Evolutionary conservation across 805 yeast species (phyloP).

Genomic region (Dipodascus albidus): DNA sequence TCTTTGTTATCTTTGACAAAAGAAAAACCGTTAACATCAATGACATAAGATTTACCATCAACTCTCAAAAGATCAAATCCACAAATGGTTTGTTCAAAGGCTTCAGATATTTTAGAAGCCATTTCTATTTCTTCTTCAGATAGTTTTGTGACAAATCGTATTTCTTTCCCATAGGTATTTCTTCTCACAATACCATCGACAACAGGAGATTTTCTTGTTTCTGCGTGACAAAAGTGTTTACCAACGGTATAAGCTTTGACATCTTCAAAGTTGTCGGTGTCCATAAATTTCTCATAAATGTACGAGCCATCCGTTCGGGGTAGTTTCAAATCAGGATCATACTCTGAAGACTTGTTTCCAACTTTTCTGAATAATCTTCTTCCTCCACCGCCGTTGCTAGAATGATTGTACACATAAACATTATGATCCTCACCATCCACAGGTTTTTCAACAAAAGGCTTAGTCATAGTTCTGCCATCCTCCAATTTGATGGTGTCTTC

Average conservation of each 20-base stretch:
- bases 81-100: slow-evolving; percentile 88
- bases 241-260: slow-evolving; percentile 98
- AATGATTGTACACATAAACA: slow-evolving; percentile 82
- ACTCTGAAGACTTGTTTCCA: slow-evolving; percentile 94
- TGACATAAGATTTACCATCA: slow-evolving; percentile 77
- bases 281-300: slow-evolving; percentile 91
- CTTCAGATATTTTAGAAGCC: slow-evolving; percentile 65
- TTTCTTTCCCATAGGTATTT: slow-evolving; percentile 95
- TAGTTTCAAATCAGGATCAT: slow-evolving; percentile 60
- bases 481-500: slow-evolving; percentile 77
- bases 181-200: slow-evolving; percentile 98
- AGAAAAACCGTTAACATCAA: slow-evolving; percentile 96
- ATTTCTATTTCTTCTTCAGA: slow-evolving; percentile 63
- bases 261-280: slow-evolving; percentile 95
- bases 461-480: slow-evolving; percentile 57
- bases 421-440: slow-evolving; percentile 99
- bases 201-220: slow-evolving; percentile 95
- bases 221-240: slow-evolving; percentile 85
- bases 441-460: slow-evolving; percentile 97
- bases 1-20: slow-evolving; percentile 86
- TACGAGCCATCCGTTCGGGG: slow-evolving; percentile 89
- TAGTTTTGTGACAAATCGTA: slow-evolving; percentile 76
- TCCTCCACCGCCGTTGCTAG: slow-evolving; percentile 94
- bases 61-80: slow-evolving; percentile 93
- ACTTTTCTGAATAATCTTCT: slow-evolving; percentile 87